Evolutionary conservation across 1,139 yeast species (phyloP), one percentile per base, ranked within the genome.

Genomic region (Pichia sp.): DNA sequence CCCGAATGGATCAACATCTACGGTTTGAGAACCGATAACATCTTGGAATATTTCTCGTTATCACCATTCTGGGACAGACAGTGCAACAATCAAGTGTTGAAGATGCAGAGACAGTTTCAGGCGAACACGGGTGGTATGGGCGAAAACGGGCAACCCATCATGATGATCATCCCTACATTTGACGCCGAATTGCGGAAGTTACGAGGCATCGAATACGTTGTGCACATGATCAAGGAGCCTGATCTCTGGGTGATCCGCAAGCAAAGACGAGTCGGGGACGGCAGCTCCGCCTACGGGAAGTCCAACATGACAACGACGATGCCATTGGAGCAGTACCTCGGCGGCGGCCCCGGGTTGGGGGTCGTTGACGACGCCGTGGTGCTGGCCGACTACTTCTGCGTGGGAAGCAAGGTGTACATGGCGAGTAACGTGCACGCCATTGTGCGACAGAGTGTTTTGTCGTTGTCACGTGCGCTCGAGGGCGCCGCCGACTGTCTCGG

Each of bases 1-100:
- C 99, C 99, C 1, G 99, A 93, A 66, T 93, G 96, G 91, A 89
- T 93, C 55, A 96, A 89, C 63, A 80, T 83, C 50, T 80, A 84
- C 62, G 96, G 96, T 0, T 76, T 93, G 22, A 77, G 90, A 45
- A 85, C 96, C 0, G 95, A 85, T 46, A 93, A 91, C 61, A 96
- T 93, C 2, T 74, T 93, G 18, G 99, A 93, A 54, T 93, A 93
- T 67, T 90, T 94, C 63, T 74, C 96, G 4, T 87, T 88, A 56
- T 87, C 96, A 4, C 99, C 99, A 2, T 94, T 93, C 67, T 93
- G 86, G 64, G 98, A 93, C 64, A 78, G 97, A 56, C 82, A 96
- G 1, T 86, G 97, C 42, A 93, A 90, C 66, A 93, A 93, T 67
- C 98, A 91, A 66, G 94, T 89, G 32, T 76, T 94, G 36, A 87